Percentiles rank a stretch among this genome's conserved stretches.
phyloP scores from a whole-genome alignment of 441 rosid species.

The Populus trichocarpa region DNA sequence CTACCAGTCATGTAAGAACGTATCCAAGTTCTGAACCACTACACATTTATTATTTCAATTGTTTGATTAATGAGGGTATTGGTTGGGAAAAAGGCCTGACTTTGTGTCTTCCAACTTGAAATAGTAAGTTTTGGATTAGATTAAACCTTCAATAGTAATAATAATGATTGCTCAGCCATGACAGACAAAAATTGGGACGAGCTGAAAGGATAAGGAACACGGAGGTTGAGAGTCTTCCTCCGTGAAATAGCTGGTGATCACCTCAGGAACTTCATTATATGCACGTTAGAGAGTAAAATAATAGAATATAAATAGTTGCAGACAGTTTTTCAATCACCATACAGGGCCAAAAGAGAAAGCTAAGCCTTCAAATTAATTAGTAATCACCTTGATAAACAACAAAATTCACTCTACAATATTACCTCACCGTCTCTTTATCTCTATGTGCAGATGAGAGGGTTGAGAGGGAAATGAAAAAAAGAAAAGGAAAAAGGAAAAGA shows the following conservation, averaged over 20 bases:
- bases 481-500: background rate
- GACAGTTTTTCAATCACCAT: constrained; percentile 25
- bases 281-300: background rate
- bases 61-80: background rate
- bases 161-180: constrained; percentile 4
- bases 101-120: constrained; percentile 3
- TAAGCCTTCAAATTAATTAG: constrained; percentile 1
- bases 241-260: constrained; percentile 16
- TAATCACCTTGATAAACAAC: constrained; percentile 8
- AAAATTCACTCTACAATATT: constrained; percentile 20
- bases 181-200: background rate
- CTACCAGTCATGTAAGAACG: background rate
- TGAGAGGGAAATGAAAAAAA: background rate
- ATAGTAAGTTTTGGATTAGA: background rate
- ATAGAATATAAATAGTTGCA: background rate
- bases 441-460: constrained; percentile 32
- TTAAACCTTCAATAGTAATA: background rate
- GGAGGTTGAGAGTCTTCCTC: constrained; percentile 9
- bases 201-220: constrained; percentile 10
- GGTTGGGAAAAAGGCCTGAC: constrained; percentile 10
- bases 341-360: constrained; percentile 5
- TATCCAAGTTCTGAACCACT: constrained; percentile 7
- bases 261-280: constrained; percentile 1
- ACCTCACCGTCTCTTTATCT: constrained; percentile 38
- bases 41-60: background rate